Conservation (phyloP, 2,329 filamentous ascomycete genomes). For the Apiospora phragmitis region DNA sequence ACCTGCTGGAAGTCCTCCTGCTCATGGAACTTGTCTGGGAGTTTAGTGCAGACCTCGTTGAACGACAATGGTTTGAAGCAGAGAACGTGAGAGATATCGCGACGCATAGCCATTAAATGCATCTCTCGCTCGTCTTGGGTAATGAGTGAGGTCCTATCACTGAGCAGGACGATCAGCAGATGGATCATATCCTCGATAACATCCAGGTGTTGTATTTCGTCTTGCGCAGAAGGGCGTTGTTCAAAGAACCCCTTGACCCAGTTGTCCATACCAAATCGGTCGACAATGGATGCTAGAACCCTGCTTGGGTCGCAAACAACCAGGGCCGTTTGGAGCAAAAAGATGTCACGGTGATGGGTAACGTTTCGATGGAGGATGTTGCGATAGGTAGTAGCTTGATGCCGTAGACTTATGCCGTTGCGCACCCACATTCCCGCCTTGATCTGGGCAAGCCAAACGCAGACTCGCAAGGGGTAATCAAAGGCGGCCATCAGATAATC, state of each 20-base stretch:
- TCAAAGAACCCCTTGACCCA: constrained; percentile 87
- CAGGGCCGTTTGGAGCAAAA: constrained; percentile 87
- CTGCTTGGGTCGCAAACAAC: constrained; percentile 81
- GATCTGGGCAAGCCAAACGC: constrained; percentile 96
- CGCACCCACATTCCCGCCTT: constrained; percentile 98
- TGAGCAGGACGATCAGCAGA: constrained; percentile 85
- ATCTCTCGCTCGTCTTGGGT: constrained; percentile 67
- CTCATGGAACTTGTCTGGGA: constrained; percentile 88
- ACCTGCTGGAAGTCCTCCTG: constrained; percentile 85
- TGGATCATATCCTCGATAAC: constrained; percentile 96
- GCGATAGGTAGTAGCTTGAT: constrained; percentile 92
- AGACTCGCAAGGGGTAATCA: constrained; percentile 90
- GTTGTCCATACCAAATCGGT: constrained; percentile 83
- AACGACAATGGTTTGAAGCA: constrained; percentile 97
- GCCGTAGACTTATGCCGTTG: constrained; percentile 92
- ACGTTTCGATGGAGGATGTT: constrained; percentile 88
- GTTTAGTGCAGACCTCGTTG: constrained; percentile 82
- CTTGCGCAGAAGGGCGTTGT: constrained; percentile 70
- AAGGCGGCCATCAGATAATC: constrained; percentile 86
- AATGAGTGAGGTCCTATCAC: constrained; percentile 80
- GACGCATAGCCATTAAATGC: constrained; percentile 71
- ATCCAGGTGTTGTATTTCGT: constrained; percentile 86
- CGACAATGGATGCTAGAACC: constrained; percentile 85
- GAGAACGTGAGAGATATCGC: constrained; percentile 89
- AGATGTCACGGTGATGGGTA: constrained; percentile 91